Base-by-base conservation (phyloP, 495 filamentous ascomycete species). In the Penicillium simplicissimum region DNA sequence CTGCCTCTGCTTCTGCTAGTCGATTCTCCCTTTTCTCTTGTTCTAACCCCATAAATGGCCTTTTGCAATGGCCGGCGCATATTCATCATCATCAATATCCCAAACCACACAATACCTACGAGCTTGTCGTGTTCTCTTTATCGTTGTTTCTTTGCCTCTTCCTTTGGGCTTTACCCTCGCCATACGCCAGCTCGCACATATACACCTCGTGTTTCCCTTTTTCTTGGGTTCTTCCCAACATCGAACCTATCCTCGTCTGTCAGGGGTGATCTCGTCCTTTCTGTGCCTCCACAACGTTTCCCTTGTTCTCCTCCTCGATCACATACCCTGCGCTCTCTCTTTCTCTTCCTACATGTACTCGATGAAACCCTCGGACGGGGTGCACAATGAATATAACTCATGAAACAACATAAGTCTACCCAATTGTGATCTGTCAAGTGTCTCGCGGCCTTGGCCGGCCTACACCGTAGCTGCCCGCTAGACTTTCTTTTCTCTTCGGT, bases 321-420 rank as follows among this genome's bases (percentile, higher is more conserved):
- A 34, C 19, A 11, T 62, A 37, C 31, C 36, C 56, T 8, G 21
- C 40, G 28, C 55, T 66, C 59, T 61, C 59, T 60, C 54, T 58
- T 31, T 33, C 57, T 66, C 56, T 56, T 62, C 58, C 62, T 53
- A 57, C 63, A 53, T 69, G 63, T 63, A 67, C 57, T 60, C 56
- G 62, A 58, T 64, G 62, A 62, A 19, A 43, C 55, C 66, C 54
- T 57, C 31, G 66, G 66, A 67, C 63, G 57, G 64, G 68, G 61
- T 60, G 45, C 63, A 60, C 67, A 58, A 71, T 67, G 69, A 71
- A 71, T 63, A 69, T 71, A 71, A 56, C 38, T 47, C 59, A 69
- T 67, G 59, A 65, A 68, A 58, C 58, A 38, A 35, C 19, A 42
- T 19, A 43, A 28, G 14, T 13, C 19, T 34, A 15, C 6, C 23